Percentiles rank a stretch among this genome's conserved stretches.
Evolutionary conservation across 1,284 basidiomycete species (phyloP).

Genomic region (Lentinus polychrous): DNA sequence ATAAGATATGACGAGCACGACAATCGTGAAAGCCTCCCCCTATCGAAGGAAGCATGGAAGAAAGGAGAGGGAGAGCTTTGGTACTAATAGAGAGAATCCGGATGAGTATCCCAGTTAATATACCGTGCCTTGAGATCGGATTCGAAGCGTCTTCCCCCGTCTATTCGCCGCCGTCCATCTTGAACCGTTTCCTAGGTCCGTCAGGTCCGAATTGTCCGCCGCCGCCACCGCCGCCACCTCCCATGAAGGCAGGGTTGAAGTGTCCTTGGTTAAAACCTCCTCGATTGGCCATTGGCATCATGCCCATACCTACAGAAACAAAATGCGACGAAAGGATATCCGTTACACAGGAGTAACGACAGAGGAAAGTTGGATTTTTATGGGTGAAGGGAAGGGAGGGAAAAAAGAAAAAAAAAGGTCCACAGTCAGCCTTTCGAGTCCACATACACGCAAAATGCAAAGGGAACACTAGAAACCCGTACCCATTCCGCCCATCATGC

Average conservation of each 20-base stretch:
- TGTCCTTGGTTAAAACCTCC: conserved; percentile 50
- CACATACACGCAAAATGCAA: conserved; percentile 17
- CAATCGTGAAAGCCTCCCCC: too few relatives aligned
- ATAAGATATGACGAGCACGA: too few relatives aligned
- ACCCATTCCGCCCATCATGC: conserved; percentile 58
- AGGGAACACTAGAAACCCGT: conserved; percentile 47
- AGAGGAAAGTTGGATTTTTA: neutral
- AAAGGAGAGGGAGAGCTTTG: too few relatives aligned
- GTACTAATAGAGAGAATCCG: too few relatives aligned
- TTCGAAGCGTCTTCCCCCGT: too few relatives aligned
- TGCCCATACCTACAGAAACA: conserved; percentile 37
- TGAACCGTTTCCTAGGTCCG: conserved; percentile 50
- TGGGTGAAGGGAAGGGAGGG: neutral
- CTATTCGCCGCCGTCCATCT: conserved; percentile 37
- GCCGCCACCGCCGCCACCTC: conserved; percentile 30
- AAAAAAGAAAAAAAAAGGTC: conserved; percentile 14
- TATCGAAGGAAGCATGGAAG: too few relatives aligned
- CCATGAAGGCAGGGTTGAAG: conserved; percentile 69
- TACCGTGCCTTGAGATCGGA: too few relatives aligned
- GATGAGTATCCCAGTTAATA: too few relatives aligned
- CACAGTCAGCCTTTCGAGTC: conserved; percentile 10
- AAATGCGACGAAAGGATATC: conserved; percentile 20
- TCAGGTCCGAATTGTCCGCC: conserved; percentile 37
- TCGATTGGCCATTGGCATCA: conserved; percentile 41
- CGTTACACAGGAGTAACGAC: conserved; percentile 8